These are phyloP conservation scores for Pseudopithomyces chartarum DNA, from an alignment of 2,329 filamentous ascomycete genomes.

Conservation along the genomic window DNA sequence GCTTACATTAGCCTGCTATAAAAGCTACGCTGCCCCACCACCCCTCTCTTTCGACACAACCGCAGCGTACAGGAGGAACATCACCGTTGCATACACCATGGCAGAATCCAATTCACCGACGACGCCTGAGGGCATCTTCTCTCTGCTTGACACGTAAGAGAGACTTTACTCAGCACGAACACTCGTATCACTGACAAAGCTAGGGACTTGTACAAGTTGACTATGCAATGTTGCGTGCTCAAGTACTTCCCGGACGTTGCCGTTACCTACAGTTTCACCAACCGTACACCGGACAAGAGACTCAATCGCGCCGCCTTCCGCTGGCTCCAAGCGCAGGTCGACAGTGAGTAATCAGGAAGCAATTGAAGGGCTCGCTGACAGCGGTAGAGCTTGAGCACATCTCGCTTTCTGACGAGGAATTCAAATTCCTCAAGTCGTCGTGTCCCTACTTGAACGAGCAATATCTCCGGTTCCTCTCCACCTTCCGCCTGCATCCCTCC, in stretches of 20 bases:
- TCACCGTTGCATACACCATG: conserved; percentile 20
- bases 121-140: conserved; percentile 48
- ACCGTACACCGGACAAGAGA: conserved; percentile 92
- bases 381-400: conserved; percentile 78
- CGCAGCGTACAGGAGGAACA: background rate
- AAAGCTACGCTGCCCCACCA: conserved; percentile 27
- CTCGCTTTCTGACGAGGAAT: conserved; percentile 76
- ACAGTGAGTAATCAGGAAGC: conserved; percentile 57
- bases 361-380: conserved; percentile 10
- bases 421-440: conserved; percentile 74
- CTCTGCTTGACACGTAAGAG: conserved; percentile 53
- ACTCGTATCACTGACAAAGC: conserved; percentile 6
- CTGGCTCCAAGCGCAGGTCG: conserved; percentile 85
- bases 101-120: conserved; percentile 17
- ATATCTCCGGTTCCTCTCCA: conserved; percentile 81
- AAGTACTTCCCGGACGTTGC: conserved; percentile 83
- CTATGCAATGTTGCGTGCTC: conserved; percentile 89
- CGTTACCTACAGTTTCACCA: conserved; percentile 93
- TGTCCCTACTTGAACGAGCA: conserved; percentile 79
- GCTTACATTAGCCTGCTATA: conserved; percentile 1
- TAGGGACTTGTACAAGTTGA: conserved; percentile 86
- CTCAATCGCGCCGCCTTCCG: conserved; percentile 79
- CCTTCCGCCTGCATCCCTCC: conserved; percentile 79
- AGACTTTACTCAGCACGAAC: too few species aligned
- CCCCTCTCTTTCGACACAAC: conserved; percentile 26